Conservation (phyloP, 129 eudicot genomes). For the Tanacetum coccineum region DNA sequence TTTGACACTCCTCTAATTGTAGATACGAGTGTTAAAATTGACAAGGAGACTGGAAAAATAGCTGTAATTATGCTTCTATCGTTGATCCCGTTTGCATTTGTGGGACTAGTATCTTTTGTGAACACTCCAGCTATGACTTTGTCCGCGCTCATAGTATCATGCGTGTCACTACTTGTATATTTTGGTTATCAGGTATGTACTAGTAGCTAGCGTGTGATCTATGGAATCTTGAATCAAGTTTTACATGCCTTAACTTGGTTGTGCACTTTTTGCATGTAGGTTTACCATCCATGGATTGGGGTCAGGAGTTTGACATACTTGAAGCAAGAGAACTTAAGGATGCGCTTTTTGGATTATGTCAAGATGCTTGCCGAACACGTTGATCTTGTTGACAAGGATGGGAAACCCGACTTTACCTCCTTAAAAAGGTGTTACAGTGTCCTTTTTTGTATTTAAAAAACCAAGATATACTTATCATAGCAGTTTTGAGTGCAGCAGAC, state of each 20-base stretch:
- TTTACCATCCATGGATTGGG: too few species aligned
- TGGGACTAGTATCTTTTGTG: constrained; percentile 7
- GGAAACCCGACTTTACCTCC: too few species aligned
- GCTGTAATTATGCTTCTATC: constrained; percentile 20
- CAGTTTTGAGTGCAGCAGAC: not conserved
- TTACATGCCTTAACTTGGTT: too few species aligned
- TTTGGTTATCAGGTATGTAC: constrained; percentile 19
- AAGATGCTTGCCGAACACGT: not conserved
- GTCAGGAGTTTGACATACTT: too few species aligned
- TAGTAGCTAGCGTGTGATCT: too few species aligned
- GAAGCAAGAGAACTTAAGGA: too few species aligned
- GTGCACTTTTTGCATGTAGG: too few species aligned
- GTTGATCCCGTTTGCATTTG: constrained; percentile 17
- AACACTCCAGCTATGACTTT: not conserved
- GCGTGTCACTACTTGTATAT: constrained; percentile 4
- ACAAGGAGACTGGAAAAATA: not conserved
- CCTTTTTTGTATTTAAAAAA: too few species aligned
- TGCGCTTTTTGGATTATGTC: not conserved
- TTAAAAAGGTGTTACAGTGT: too few species aligned
- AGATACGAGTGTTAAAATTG: constrained; percentile 24
- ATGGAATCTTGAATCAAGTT: too few species aligned
- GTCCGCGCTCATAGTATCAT: constrained; percentile 12
- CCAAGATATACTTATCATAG: not conserved
- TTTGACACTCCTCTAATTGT: not conserved
- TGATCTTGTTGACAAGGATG: too few species aligned